phyloP scores from a whole-genome alignment of 306 rosid genomes.

The Lotus japonicus region DNA sequence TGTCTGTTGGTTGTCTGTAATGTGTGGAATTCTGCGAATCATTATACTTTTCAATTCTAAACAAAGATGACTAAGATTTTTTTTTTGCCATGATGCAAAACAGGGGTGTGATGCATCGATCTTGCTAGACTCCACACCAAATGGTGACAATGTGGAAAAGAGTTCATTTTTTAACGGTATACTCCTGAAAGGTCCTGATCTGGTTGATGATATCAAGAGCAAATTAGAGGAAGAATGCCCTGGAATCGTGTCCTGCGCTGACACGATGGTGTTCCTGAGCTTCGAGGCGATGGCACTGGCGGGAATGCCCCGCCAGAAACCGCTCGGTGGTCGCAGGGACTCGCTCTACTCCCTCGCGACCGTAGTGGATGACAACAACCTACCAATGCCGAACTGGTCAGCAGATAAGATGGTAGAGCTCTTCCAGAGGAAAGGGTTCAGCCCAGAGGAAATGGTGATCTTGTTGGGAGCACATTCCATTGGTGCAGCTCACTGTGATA shows the following conservation, averaged over 20 bases:
- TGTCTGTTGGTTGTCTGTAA: too few relatives aligned
- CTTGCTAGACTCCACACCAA: slow-evolving; percentile 40
- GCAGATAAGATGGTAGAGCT: slow-evolving; percentile 6
- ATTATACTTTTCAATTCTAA: too few relatives aligned
- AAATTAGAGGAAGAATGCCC: slow-evolving; percentile 49
- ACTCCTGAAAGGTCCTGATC: slow-evolving; percentile 36
- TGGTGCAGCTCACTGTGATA: slow-evolving; percentile 38
- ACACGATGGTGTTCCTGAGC: slow-evolving; percentile 38
- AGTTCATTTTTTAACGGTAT: slow-evolving; percentile 29
- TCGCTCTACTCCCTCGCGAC: slow-evolving; percentile 32
- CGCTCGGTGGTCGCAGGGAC: slow-evolving; percentile 51
- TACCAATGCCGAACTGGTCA: slow-evolving; percentile 28
- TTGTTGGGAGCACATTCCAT: slow-evolving; percentile 60
- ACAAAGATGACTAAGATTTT: not conserved
- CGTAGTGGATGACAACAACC: slow-evolving; percentile 8
- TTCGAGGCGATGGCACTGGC: slow-evolving; percentile 27
- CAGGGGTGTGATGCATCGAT: slow-evolving; percentile 87
- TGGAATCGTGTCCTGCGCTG: slow-evolving; percentile 57
- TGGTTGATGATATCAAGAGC: slow-evolving; percentile 52
- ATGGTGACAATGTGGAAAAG: slow-evolving; percentile 43
- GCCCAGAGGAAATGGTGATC: slow-evolving; percentile 41
- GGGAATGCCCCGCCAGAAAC: slow-evolving; percentile 20
- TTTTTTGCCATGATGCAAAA: not conserved
- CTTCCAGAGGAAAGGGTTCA: slow-evolving; percentile 37
- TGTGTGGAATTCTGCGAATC: too few relatives aligned